These are phyloP conservation scores for Xylaria sp. DNA, from an alignment of 2,329 filamentous ascomycete genomes.

Conservation along the genomic window DNA sequence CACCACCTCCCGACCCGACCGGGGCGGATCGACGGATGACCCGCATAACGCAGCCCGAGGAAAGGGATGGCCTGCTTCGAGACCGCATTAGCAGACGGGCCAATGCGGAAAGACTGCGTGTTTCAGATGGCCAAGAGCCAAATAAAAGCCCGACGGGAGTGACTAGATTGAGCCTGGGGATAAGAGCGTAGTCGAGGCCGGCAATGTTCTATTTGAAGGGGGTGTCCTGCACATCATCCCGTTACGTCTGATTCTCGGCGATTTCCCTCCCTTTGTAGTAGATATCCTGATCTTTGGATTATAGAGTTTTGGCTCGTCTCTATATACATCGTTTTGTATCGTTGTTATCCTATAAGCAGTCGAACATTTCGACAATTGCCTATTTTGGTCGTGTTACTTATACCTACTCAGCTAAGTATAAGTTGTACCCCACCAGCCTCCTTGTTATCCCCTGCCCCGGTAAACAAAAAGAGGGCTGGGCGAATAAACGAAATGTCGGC, in stretches of 20 bases:
- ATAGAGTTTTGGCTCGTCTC: too few species aligned
- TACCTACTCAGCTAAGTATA: constrained; percentile 25
- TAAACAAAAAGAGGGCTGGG: constrained; percentile 17
- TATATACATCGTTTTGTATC: too few species aligned
- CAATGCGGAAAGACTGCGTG: constrained; percentile 23
- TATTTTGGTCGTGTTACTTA: not conserved
- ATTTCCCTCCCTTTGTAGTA: not conserved
- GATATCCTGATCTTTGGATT: not conserved
- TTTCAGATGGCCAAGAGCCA: constrained; percentile 22
- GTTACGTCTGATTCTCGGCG: not conserved
- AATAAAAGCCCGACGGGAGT: constrained; percentile 3
- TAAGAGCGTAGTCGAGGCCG: too few species aligned
- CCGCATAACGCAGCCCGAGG: constrained; percentile 4
- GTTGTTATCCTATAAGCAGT: too few species aligned
- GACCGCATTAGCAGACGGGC: constrained; percentile 13
- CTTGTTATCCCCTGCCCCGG: not conserved
- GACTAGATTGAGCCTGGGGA: not conserved
- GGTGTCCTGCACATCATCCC: constrained; percentile 5
- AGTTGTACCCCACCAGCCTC: constrained; percentile 10
- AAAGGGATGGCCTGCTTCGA: not conserved
- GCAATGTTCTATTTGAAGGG: constrained; percentile 24
- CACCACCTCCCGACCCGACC: constrained; percentile 9
- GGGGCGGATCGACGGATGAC: constrained; percentile 17
- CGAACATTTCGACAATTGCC: constrained; percentile 4
- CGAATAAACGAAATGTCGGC: constrained; percentile 25